Percentiles rank a stretch among this genome's conserved stretches.
These are phyloP conservation scores for Lablab purpureus DNA, from an alignment of 306 rosid species.

Conservation along the genomic window DNA sequence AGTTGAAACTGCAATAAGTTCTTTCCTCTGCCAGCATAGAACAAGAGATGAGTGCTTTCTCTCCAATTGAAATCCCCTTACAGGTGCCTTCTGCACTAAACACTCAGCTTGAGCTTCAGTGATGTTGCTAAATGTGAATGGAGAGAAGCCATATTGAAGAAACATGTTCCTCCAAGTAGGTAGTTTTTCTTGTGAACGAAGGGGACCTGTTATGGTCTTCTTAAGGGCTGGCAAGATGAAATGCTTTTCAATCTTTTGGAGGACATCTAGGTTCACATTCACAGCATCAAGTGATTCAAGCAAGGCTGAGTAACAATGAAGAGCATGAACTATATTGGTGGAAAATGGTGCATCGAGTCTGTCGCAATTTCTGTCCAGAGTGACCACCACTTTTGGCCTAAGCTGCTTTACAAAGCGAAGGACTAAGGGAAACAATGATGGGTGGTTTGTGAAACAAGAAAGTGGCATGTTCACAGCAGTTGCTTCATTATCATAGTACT, in stretches of 20 bases:
- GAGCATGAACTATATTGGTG: slow-evolving; percentile 60
- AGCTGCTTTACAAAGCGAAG: slow-evolving; percentile 78
- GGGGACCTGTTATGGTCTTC: slow-evolving; percentile 61
- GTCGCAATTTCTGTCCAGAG: slow-evolving; percentile 68
- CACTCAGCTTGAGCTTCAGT: slow-evolving; percentile 94
- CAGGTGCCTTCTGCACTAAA: slow-evolving; percentile 80
- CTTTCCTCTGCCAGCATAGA: slow-evolving; percentile 91
- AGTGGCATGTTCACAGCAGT: slow-evolving; percentile 79
- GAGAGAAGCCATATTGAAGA: slow-evolving; percentile 79
- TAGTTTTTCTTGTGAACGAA: slow-evolving; percentile 50
- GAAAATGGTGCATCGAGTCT: slow-evolving; percentile 68
- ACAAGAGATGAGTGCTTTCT: slow-evolving; percentile 77
- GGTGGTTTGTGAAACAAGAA: slow-evolving; percentile 59
- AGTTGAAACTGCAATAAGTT: slow-evolving; percentile 77
- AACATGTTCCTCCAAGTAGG: slow-evolving; percentile 69
- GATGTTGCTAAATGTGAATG: slow-evolving; percentile 81
- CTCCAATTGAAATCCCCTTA: slow-evolving; percentile 89
- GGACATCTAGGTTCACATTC: slow-evolving; percentile 69
- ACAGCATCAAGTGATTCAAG: slow-evolving; percentile 89
- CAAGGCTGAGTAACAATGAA: slow-evolving; percentile 66
- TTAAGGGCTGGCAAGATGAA: slow-evolving; percentile 83
- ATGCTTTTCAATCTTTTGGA: slow-evolving; percentile 82
- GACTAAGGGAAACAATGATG: slow-evolving; percentile 59
- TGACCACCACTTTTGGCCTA: slow-evolving; percentile 74
- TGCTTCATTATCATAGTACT: slow-evolving; percentile 61